Percentiles rank a stretch among this genome's conserved stretches.
phyloP scores from a whole-genome alignment of 345 rosid genomes.

The Lepidium didymum region DNA sequence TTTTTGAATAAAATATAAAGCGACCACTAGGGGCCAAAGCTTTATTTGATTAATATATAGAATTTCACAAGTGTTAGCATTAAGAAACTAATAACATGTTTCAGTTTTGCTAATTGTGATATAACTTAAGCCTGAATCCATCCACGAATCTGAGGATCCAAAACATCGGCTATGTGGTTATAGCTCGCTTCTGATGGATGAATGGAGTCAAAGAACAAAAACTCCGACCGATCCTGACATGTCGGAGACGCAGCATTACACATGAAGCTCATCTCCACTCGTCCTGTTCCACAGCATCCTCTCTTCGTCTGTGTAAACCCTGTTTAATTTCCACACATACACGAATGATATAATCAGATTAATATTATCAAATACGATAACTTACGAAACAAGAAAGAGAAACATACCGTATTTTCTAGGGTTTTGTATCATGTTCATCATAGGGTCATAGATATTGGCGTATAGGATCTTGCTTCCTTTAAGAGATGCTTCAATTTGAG shows the following conservation, averaged over 20 bases:
- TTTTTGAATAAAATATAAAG: too few species aligned
- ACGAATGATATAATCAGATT: neutral
- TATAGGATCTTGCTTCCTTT: slow-evolving; percentile 34
- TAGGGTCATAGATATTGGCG: slow-evolving; percentile 20
- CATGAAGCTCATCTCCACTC: slow-evolving; percentile 22
- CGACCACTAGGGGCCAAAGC: too few species aligned
- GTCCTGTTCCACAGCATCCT: slow-evolving; percentile 44
- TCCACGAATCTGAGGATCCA: neutral
- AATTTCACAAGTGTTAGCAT: too few species aligned
- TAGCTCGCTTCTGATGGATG: slow-evolving; percentile 41
- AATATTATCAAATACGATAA: neutral
- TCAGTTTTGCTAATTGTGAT: too few species aligned
- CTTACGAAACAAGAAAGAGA: neutral
- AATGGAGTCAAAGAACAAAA: slow-evolving; percentile 20
- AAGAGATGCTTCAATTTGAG: slow-evolving; percentile 27
- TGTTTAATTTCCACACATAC: neutral
- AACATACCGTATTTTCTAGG: slow-evolving; percentile 40
- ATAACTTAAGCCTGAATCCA: neutral
- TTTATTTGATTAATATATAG: too few species aligned
- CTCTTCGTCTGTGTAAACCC: slow-evolving; percentile 3
- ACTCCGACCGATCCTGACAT: slow-evolving; percentile 5
- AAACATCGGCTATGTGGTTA: neutral
- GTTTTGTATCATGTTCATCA: slow-evolving; percentile 19
- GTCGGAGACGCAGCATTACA: slow-evolving; percentile 28
- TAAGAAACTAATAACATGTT: too few species aligned